Percentiles rank a stretch among this genome's conserved stretches.
Conservation (phyloP, 2,329 filamentous ascomycete species). For the Trichoderma koningiopsis region DNA sequence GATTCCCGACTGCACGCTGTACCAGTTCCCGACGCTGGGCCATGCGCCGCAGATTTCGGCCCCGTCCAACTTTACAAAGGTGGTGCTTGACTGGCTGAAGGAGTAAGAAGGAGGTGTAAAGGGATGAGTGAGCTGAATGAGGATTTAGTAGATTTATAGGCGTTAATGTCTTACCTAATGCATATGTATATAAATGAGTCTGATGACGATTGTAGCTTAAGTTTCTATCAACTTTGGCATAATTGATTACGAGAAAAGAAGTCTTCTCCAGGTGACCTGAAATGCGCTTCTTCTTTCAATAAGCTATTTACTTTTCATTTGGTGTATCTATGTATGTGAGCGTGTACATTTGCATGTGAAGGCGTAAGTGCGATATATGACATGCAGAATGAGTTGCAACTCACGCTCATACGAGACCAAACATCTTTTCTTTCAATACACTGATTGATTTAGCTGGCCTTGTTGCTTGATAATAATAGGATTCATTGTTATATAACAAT, state of each 20-base stretch:
- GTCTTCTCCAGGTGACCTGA: too few species aligned
- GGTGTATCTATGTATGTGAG: not conserved
- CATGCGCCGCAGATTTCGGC: slow-evolving; percentile 58
- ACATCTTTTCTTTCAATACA: too few species aligned
- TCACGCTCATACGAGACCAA: too few species aligned
- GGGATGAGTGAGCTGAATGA: not conserved
- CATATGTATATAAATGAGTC: not conserved
- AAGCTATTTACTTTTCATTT: not conserved
- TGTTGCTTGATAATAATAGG: not conserved
- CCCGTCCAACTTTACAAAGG: slow-evolving; percentile 49
- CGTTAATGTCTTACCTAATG: not conserved
- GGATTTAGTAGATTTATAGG: not conserved
- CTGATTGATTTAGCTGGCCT: too few species aligned
- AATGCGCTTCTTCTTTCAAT: not conserved
- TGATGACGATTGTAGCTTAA: not conserved
- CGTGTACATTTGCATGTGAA: not conserved
- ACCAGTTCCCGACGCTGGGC: slow-evolving; percentile 52
- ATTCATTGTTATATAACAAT: not conserved
- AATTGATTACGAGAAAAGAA: not conserved
- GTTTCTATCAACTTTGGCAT: not conserved
- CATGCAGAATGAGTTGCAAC: too few species aligned
- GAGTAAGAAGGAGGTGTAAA: not conserved
- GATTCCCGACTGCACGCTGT: slow-evolving; percentile 48
- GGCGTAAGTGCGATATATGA: not conserved
- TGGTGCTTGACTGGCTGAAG: slow-evolving; percentile 48